Percentiles rank a stretch among this genome's conserved stretches.
Evolutionary conservation across 2,329 filamentous ascomycete species (phyloP).

Genomic region (Nigrograna mackinnonii): DNA sequence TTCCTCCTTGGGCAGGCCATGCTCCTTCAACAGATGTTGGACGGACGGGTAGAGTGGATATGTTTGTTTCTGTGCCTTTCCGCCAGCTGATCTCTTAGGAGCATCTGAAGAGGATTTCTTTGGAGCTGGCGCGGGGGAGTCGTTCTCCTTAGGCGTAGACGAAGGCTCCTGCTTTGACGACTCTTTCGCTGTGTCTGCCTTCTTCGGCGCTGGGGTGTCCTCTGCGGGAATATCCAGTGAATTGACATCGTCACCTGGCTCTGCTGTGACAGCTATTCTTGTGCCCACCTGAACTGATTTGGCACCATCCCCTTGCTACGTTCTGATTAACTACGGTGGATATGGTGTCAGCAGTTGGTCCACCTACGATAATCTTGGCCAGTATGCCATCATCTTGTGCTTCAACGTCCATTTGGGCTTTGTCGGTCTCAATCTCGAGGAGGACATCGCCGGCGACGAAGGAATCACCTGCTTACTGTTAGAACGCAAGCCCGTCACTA

Average conservation of each 20-base stretch:
- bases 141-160: slow-evolving; percentile 36
- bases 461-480: slow-evolving; percentile 59
- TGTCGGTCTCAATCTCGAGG: slow-evolving; percentile 91
- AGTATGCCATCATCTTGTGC: slow-evolving; percentile 87
- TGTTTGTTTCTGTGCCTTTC: slow-evolving; percentile 64
- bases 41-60: slow-evolving; percentile 85
- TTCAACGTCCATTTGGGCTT: slow-evolving; percentile 93
- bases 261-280: slow-evolving; percentile 82
- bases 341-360: no score
- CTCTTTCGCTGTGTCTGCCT: slow-evolving; percentile 38
- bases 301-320: slow-evolving; percentile 65
- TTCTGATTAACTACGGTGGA: no score
- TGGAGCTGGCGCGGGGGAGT: slow-evolving; percentile 31
- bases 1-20: slow-evolving; percentile 75
- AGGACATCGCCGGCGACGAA: slow-evolving; percentile 85
- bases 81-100: slow-evolving; percentile 32
- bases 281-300: slow-evolving; percentile 79
- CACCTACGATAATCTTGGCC: slow-evolving; percentile 72
- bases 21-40: slow-evolving; percentile 75
- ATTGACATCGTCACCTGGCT: slow-evolving; percentile 77
- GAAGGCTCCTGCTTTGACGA: slow-evolving; percentile 27
- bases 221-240: slow-evolving; percentile 76
- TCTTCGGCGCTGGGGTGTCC: slow-evolving; percentile 50
- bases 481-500: slow-evolving; percentile 12
- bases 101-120: slow-evolving; percentile 22